A percentile compares a stretch with the other conserved stretches of the same genome.
phyloP scores from a whole-genome alignment of 805 yeast species.

The Kazachstania kunashirensis region DNA sequence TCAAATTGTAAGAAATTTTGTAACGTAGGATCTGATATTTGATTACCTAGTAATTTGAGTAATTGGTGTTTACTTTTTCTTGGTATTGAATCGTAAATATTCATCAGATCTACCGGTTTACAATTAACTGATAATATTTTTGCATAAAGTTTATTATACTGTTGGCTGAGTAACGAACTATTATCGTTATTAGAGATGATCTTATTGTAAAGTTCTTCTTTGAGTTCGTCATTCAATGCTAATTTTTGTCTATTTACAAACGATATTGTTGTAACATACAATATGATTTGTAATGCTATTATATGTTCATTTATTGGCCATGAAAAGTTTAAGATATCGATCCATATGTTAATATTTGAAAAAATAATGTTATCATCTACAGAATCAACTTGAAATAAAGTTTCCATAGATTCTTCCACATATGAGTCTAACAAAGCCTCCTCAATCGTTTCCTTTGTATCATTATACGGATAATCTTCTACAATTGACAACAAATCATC shows the following conservation, averaged over 20 bases:
- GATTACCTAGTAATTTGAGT: conserved; percentile 11
- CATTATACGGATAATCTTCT: too few species aligned
- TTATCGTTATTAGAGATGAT: neutral
- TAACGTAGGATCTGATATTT: conserved; percentile 13
- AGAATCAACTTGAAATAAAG: conserved; percentile 10
- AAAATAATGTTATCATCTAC: conserved; percentile 15
- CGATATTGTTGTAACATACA: conserved; percentile 17
- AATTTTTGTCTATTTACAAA: conserved; percentile 19
- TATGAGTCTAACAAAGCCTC: neutral
- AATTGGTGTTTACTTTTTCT: conserved; percentile 4
- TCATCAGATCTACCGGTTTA: conserved; percentile 13
- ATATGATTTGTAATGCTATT: conserved; percentile 14
- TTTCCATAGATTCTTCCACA: conserved; percentile 1
- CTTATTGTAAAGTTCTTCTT: conserved; percentile 6
- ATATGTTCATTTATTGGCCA: neutral
- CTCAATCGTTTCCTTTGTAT: too few species aligned
- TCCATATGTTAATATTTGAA: conserved; percentile 9
- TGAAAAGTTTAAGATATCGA: conserved; percentile 4
- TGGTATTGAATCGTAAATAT: conserved; percentile 11
- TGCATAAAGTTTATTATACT: conserved; percentile 11
- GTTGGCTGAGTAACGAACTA: neutral
- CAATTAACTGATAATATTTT: conserved; percentile 14
- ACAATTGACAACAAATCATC: too few species aligned
- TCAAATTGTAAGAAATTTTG: conserved; percentile 26
- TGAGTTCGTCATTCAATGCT: conserved; percentile 6